These are phyloP conservation scores for Protomyces lactucae-debilis DNA, from an alignment of 1,139 yeast genomes.

Conservation along the genomic window DNA sequence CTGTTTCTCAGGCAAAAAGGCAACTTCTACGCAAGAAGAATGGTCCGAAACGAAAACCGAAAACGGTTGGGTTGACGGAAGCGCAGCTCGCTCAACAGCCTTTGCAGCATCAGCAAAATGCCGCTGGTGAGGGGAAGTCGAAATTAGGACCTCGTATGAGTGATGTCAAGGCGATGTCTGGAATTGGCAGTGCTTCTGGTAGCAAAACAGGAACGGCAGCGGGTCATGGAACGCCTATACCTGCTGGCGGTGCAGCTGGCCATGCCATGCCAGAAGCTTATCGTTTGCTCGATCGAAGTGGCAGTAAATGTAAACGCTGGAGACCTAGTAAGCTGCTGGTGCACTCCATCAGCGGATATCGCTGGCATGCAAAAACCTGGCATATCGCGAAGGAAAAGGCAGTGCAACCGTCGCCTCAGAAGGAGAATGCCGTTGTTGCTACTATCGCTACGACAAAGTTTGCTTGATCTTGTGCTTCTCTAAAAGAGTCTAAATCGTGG, in stretches of 20 bases:
- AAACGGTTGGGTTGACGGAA: neutral
- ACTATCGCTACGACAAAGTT: too few relatives aligned
- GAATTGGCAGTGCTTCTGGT: neutral
- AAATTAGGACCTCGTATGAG: neutral
- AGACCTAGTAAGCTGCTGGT: neutral
- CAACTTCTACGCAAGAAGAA: neutral
- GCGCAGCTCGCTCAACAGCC: neutral
- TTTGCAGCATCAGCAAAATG: neutral
- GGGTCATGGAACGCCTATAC: neutral
- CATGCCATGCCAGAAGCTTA: neutral
- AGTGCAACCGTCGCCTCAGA: too few relatives aligned
- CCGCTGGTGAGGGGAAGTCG: neutral
- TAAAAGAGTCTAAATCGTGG: too few relatives aligned
- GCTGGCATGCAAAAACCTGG: neutral
- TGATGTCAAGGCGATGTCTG: neutral
- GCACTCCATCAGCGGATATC: neutral
- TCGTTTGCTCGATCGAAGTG: neutral
- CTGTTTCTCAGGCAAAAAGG: neutral
- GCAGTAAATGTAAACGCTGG: neutral
- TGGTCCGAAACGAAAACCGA: neutral
- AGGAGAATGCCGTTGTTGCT: too few relatives aligned
- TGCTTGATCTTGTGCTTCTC: too few relatives aligned
- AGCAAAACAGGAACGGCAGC: neutral
- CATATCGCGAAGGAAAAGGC: too few relatives aligned
- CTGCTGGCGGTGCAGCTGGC: neutral